phyloP scores from a whole-genome alignment of 768 basidiomycete genomes.

The Auricularia heimuer region DNA sequence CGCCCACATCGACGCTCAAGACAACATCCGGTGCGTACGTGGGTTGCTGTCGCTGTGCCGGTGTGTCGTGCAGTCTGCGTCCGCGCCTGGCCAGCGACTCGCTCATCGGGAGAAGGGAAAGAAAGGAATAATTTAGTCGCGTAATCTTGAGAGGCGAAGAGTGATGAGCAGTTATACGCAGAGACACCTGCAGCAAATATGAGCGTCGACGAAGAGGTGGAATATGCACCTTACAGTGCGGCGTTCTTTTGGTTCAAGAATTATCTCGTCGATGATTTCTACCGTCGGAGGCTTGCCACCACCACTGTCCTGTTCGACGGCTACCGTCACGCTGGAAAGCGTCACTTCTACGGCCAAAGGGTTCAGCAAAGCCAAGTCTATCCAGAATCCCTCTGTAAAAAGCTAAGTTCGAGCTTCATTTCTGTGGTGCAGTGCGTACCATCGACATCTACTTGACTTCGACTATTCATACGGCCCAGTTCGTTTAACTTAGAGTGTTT shows the following conservation, averaged over 20 bases:
- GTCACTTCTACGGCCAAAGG: slow-evolving; percentile 68
- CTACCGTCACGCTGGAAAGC: slow-evolving; percentile 49
- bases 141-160: slow-evolving; percentile 47
- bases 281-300: slow-evolving; percentile 27
- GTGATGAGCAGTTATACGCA: slow-evolving; percentile 41
- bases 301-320: slow-evolving; percentile 33
- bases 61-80: slow-evolving; percentile 64
- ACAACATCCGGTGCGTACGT: slow-evolving; percentile 63
- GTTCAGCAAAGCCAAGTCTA: slow-evolving; percentile 61
- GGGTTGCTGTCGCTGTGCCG: slow-evolving; percentile 53
- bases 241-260: slow-evolving; percentile 51
- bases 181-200: slow-evolving; percentile 28
- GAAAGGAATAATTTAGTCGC: slow-evolving; percentile 55
- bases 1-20: slow-evolving; percentile 51
- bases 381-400: slow-evolving; percentile 59
- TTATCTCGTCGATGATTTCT: slow-evolving; percentile 49
- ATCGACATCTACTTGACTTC: slow-evolving; percentile 51
- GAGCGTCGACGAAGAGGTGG: background rate
- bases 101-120: slow-evolving; percentile 55
- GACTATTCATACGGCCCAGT: slow-evolving; percentile 41
- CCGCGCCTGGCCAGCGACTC: slow-evolving; percentile 68
- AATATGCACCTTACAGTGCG: slow-evolving; percentile 42
- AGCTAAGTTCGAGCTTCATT: background rate
- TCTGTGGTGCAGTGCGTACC: slow-evolving; percentile 31
- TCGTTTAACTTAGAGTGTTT: slow-evolving; percentile 48